Base-by-base conservation (phyloP, 1,284 basidiomycete species). In the Inonotus hispidus region DNA sequence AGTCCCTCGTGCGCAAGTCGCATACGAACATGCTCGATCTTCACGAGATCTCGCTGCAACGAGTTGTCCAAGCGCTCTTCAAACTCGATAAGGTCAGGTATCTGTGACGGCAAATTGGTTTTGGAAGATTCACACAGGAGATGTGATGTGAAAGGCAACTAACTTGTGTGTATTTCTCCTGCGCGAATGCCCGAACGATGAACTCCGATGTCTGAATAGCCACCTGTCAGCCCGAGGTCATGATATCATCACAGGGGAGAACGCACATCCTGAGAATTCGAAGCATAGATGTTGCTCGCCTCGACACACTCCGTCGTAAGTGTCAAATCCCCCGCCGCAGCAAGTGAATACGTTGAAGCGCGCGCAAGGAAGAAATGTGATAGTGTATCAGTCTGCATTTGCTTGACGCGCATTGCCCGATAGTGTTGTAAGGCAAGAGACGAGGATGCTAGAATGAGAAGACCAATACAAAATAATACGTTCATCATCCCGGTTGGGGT, bases 351-450 rank as follows among this genome's bases (percentile, higher is more conserved):
- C 0, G 84, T 88, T n/a, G 85, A 83, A n/a, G 85, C 81, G 29
- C 92, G 81, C 19, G 89, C 84, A 38, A 93, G 79, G 50, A 92
- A 73, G 60, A 91, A 81, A 69, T 95, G 90, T 3, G 90, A 90
- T 5, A 95, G 78, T 0, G 92, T 94, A 68, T 95, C 92, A 62
- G 86, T 81, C 71, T 95, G 92, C 27, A 94, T 81, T 67, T 92
- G 87, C 71, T 93, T 93, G 65, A 91, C 76, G 61, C 84, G 82
- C 75, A 94, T 79, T 23, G 76, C 74, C 43, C 84, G 82, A 70
- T 92, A 94, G 67, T 93, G 90, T 59, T 90, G 84, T 63, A 92
- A 67, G 1, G 88, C 85, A 57, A 84, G 72, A 4, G 84, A 81
- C 0, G 88, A 79, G 25, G 87, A 85, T 64, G 85, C 90, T 92